Evolutionary conservation across 805 yeast genomes (phyloP).

Genomic region (Metschnikowia lunata): DNA sequence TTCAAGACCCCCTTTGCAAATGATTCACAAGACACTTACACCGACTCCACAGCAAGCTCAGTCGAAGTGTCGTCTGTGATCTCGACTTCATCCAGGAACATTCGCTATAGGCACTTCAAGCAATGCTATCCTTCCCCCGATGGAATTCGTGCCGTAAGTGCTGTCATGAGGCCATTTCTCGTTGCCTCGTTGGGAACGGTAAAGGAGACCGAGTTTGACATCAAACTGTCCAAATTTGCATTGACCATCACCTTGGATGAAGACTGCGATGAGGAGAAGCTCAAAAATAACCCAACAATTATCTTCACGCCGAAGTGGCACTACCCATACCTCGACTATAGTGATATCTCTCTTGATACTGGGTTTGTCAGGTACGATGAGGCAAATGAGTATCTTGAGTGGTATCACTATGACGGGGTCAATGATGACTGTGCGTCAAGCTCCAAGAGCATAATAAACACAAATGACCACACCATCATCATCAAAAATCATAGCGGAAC

Average conservation of each 20-base stretch:
- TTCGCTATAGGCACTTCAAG: constrained; percentile 24
- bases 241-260: constrained; percentile 39
- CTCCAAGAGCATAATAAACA: constrained; percentile 8
- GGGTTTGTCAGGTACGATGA: constrained; percentile 56
- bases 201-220: constrained; percentile 53
- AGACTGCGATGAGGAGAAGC: not conserved
- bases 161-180: constrained; percentile 76
- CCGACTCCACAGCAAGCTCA: constrained; percentile 5
- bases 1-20: constrained; percentile 8
- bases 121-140: constrained; percentile 41
- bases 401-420: constrained; percentile 53
- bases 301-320: constrained; percentile 73
- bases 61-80: constrained; percentile 11
- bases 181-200: constrained; percentile 59
- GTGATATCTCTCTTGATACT: constrained; percentile 46
- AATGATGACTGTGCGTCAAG: constrained; percentile 14
- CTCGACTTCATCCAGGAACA: constrained; percentile 11
- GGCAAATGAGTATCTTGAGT: constrained; percentile 53
- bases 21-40: constrained; percentile 3
- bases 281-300: constrained; percentile 42
- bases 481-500: constrained; percentile 37
- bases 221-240: constrained; percentile 42
- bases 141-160: constrained; percentile 73
- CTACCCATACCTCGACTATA: constrained; percentile 47
- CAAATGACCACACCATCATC: constrained; percentile 27